A percentile compares a stretch with the other conserved stretches of the same genome.
Evolutionary conservation across 805 yeast genomes (phyloP).

Genomic region (Candida mattraensis): DNA sequence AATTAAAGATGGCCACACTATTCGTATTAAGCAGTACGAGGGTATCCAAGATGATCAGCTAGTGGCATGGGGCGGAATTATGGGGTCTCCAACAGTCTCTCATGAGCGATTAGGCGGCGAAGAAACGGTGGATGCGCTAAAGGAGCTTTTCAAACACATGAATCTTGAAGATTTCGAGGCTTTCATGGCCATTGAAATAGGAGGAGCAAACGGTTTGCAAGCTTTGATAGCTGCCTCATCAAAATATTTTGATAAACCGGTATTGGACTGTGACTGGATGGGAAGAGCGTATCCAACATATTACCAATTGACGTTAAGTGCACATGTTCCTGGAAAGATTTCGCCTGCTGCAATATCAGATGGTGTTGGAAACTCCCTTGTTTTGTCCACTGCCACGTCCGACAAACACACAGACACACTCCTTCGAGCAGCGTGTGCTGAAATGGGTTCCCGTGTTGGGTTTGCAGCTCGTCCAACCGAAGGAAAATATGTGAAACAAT

Average conservation of each 20-base stretch:
- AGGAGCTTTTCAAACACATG: conserved; percentile 27
- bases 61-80: conserved; percentile 36
- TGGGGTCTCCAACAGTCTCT: conserved; percentile 48
- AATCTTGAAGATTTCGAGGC: conserved; percentile 27
- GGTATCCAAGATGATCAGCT: conserved; percentile 28
- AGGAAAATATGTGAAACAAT: conserved; percentile 11
- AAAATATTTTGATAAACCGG: conserved; percentile 20
- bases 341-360: conserved; percentile 27
- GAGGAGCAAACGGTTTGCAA: conserved; percentile 43
- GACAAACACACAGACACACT: conserved; percentile 37
- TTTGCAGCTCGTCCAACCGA: conserved; percentile 31
- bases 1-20: conserved; percentile 34
- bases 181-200: conserved; percentile 41
- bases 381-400: conserved; percentile 32
- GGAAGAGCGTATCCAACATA: conserved; percentile 48
- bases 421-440: conserved; percentile 41
- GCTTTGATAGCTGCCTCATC: conserved; percentile 25
- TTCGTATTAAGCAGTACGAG: conserved; percentile 34
- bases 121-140: conserved; percentile 35
- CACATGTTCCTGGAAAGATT: conserved; percentile 23
- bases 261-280: conserved; percentile 45
- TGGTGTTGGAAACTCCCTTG: conserved; percentile 41
- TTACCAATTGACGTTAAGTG: conserved; percentile 38
- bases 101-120: conserved; percentile 41
- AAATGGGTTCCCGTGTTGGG: conserved; percentile 39